phyloP scores from a whole-genome alignment of 495 filamentous ascomycete genomes.

The Penicillium egyptiacum region DNA sequence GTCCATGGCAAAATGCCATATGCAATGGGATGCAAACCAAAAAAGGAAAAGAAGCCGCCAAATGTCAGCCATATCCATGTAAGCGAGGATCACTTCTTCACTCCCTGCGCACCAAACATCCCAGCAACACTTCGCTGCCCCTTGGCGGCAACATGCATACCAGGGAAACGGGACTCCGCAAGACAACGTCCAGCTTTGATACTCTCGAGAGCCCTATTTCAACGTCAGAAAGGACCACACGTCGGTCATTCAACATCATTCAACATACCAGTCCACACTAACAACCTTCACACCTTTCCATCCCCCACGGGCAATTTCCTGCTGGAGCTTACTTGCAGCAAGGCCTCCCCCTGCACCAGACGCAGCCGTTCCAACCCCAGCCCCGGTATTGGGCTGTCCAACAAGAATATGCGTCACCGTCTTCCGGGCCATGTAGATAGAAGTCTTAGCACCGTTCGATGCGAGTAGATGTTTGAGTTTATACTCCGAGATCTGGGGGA shows the following conservation, averaged over 20 bases:
- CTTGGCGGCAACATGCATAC: constrained; percentile 56
- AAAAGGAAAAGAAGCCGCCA: not conserved
- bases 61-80: not conserved
- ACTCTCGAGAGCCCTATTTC: constrained; percentile 70
- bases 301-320: constrained; percentile 65
- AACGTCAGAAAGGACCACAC: not conserved
- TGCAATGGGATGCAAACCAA: constrained; percentile 2
- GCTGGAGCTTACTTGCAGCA: constrained; percentile 77
- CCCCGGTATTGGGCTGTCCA: constrained; percentile 53
- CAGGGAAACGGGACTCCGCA: constrained; percentile 68
- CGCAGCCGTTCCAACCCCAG: constrained; percentile 21
- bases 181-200: constrained; percentile 72
- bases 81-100: not conserved
- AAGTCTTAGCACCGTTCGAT: constrained; percentile 67
- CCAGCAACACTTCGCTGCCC: constrained; percentile 63
- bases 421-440: constrained; percentile 65
- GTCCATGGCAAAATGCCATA: not conserved
- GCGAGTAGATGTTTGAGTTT: constrained; percentile 76
- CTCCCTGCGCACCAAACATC: constrained; percentile 37
- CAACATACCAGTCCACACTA: constrained; percentile 74
- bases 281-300: constrained; percentile 73
- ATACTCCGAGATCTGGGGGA: constrained; percentile 80
- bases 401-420: constrained; percentile 87
- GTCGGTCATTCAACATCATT: constrained; percentile 5
- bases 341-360: constrained; percentile 73